Evolutionary conservation across 2,329 filamentous ascomycete species (phyloP).

Genomic region (Pseudogymnoascus sp.): DNA sequence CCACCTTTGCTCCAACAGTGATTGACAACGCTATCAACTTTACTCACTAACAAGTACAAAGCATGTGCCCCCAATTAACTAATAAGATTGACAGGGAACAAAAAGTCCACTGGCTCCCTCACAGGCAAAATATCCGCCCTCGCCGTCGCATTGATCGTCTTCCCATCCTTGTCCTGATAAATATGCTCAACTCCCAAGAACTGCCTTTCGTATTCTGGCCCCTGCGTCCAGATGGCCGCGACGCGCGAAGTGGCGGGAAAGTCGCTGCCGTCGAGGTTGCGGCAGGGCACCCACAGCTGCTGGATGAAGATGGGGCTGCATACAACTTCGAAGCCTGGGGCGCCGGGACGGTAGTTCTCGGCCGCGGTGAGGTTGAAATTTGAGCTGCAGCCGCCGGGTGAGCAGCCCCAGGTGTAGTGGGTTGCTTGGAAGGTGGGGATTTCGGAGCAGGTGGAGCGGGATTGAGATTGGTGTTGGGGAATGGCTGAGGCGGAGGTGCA

Average conservation of each 20-base stretch:
- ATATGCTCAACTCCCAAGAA: constrained; percentile 23
- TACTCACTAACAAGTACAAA: background rate
- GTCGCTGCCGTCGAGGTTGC: constrained; percentile 12
- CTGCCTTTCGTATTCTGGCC: constrained; percentile 16
- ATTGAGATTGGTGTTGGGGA: background rate
- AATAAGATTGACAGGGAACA: background rate
- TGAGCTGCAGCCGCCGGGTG: constrained; percentile 23
- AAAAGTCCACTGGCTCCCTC: background rate
- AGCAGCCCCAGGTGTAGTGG: constrained; percentile 18
- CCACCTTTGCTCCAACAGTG: background rate
- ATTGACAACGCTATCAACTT: background rate
- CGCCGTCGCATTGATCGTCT: background rate
- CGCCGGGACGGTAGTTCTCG: constrained; percentile 19
- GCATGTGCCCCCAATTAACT: background rate
- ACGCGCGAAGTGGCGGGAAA: constrained; percentile 16
- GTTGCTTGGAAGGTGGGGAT: background rate
- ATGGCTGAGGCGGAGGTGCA: background rate
- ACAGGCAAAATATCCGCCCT: background rate
- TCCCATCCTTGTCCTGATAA: constrained; percentile 13
- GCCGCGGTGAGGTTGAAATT: constrained; percentile 22
- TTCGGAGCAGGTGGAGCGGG: background rate
- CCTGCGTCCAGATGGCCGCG: constrained; percentile 20
- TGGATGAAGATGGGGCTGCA: constrained; percentile 25
- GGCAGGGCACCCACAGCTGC: constrained; percentile 22
- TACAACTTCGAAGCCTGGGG: constrained; percentile 24